A percentile compares a stretch with the other conserved stretches of the same genome.
These are phyloP conservation scores for Fragilariopsis cylindrus DNA, from an alignment of 108 stramenopile genomes.

Conservation along the genomic window DNA sequence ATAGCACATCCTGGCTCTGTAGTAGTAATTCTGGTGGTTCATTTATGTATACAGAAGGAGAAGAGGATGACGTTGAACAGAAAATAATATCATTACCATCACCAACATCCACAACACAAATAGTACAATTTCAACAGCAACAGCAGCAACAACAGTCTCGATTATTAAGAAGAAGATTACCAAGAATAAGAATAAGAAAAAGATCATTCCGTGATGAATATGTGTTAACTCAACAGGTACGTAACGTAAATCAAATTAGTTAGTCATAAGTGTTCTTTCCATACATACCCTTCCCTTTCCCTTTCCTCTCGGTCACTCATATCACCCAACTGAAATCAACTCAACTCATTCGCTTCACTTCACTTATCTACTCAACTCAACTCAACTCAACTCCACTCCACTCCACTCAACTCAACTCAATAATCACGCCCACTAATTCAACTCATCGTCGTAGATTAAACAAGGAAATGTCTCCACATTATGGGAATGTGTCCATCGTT, in stretches of 20 bases:
- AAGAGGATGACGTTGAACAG: too few species aligned
- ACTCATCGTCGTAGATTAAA: neutral
- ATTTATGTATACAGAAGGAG: too few species aligned
- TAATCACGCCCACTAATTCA: neutral
- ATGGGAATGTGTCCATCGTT: constrained; percentile 37
- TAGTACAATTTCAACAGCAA: too few species aligned
- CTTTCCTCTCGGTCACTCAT: neutral
- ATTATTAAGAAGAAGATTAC: too few species aligned
- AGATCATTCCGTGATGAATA: constrained; percentile 15
- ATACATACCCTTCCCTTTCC: neutral
- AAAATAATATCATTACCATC: too few species aligned
- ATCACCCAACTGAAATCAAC: too few species aligned
- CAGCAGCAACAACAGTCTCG: too few species aligned
- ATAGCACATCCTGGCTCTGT: too few species aligned
- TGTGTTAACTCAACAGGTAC: constrained; percentile 29
- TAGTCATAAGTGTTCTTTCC: neutral
- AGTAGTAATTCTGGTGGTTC: too few species aligned
- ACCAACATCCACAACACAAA: too few species aligned
- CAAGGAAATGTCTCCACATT: constrained; percentile 20
- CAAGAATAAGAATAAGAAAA: too few species aligned
- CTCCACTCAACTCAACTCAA: neutral
- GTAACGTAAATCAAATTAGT: constrained; percentile 10
- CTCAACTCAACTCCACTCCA: neutral
- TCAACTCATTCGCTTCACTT: neutral
- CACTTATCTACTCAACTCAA: neutral